phyloP scores from a whole-genome alignment of 108 stramenopile genomes.

The Thalassiosira profunda region DNA sequence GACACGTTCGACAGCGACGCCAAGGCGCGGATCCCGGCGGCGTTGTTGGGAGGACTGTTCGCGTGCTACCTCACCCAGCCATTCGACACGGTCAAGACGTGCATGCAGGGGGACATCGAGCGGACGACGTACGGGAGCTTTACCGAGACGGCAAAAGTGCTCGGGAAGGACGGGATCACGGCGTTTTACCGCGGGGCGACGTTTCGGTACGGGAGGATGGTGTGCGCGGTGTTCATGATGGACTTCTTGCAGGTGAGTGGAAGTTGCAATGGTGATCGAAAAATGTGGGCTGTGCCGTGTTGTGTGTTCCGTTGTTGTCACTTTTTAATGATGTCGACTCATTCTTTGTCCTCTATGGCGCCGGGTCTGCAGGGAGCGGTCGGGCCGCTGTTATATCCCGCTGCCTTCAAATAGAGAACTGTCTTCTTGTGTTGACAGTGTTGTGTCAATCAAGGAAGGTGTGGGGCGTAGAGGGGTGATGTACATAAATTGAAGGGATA shows the following conservation, averaged over 20 bases:
- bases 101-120: conserved; percentile 97
- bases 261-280: not conserved
- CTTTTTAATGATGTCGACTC: no score
- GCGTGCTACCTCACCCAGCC: conserved; percentile 92
- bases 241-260: conserved; percentile 68
- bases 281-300: not conserved
- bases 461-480: no score
- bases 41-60: conserved; percentile 88
- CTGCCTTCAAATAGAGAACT: conserved; percentile 33
- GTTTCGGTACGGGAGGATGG: conserved; percentile 94
- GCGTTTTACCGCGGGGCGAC: conserved; percentile 94
- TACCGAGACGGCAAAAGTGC: conserved; percentile 66
- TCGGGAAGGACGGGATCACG: conserved; percentile 73
- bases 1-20: conserved; percentile 83
- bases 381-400: conserved; percentile 50
- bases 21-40: conserved; percentile 91
- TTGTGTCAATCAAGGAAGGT: no score
- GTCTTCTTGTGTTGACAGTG: not conserved
- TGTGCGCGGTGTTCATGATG: conserved; percentile 94
- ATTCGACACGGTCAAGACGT: conserved; percentile 95
- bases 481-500: no score
- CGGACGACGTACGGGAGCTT: conserved; percentile 80
- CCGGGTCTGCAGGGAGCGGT: conserved; percentile 30
- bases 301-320: not conserved
- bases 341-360: no score